Base-by-base conservation (phyloP, 1,284 basidiomycete species). In the Cryptococcus sp. region DNA sequence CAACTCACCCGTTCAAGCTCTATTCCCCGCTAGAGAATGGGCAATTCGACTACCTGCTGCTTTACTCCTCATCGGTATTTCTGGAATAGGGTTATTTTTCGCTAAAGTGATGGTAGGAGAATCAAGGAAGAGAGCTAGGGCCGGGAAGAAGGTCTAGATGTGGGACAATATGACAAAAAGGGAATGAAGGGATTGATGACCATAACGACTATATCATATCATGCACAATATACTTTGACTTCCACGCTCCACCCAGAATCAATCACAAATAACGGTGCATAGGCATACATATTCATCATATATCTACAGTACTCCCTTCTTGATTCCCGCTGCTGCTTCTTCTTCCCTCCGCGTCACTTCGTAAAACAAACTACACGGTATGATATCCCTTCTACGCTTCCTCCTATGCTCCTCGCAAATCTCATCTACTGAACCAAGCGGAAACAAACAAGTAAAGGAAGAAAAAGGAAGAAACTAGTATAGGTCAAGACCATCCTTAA, bases 21-120 rank as follows among this genome's bases (percentile, higher is more conserved):
- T 83, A 73, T 96, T 97, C 72, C 93, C 90, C 0, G 72, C 88
- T 6, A 82, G 93, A 55, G 90, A 93, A 79, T 96, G 92, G 91
- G 93, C 90, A 4, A 80, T 95, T 41, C 83, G 88, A 33, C 73
- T 94, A 42, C 92, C 93, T 41, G 88, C 89, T 1, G 83, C 90
- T 68, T 79, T 92, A 38, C 83, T 97, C 4, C 80, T 92, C 5
- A 68, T 88, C 5, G 92, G 91, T 13, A 76, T 94, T 47, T 81
- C 85, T 7, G 86, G 81, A 14, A 86, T 96, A 48, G 88, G 88
- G 7, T 70, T 82, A 38, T 93, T 96, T 73, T 77, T 95, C 35
- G 89, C 87, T 3, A 80, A 78, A 23, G 90, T 90, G 4, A 81
- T 90, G 54, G 74, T 86, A 50, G 85, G 84, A 66, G 89, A 92